phyloP scores from a whole-genome alignment of 164 flowering plant species.

The Magnolia changhungtana region DNA sequence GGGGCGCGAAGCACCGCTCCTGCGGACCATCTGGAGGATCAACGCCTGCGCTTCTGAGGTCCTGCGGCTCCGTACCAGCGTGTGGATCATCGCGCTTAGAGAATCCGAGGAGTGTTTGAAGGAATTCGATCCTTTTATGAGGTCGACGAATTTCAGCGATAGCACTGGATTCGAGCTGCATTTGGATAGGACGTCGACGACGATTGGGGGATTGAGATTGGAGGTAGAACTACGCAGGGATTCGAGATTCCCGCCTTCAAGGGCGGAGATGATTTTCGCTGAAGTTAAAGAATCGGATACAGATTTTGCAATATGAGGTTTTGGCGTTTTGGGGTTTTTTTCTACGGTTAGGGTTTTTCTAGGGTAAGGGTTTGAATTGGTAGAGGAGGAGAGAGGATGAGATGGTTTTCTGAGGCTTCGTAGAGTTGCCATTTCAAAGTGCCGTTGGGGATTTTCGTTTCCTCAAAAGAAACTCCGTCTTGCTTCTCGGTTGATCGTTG shows the following conservation, averaged over 20 bases:
- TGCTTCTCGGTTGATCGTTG: not conserved
- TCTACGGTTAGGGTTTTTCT: conserved; percentile 1
- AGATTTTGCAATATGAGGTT: conserved; percentile 8
- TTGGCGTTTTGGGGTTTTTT: conserved; percentile 13
- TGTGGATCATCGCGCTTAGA: conserved; percentile 60
- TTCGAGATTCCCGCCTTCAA: conserved; percentile 36
- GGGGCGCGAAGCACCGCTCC: conserved; percentile 56
- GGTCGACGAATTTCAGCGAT: conserved; percentile 56
- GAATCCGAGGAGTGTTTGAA: conserved; percentile 54
- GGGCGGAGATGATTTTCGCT: conserved; percentile 39
- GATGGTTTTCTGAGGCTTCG: not conserved
- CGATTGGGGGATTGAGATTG: conserved; percentile 36
- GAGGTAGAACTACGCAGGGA: conserved; percentile 16
- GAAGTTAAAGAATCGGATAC: conserved; percentile 34
- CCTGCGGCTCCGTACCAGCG: conserved; percentile 51
- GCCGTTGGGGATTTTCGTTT: not conserved
- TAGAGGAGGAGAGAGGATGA: conserved; percentile 6
- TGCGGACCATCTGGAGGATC: conserved; percentile 72
- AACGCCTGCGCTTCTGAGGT: conserved; percentile 71
- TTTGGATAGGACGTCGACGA: conserved; percentile 43
- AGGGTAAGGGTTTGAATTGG: conserved; percentile 10
- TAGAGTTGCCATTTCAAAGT: not conserved
- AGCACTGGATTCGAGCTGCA: conserved; percentile 42
- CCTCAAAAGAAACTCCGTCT: not conserved
- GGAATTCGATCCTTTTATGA: conserved; percentile 22